Percentiles rank a stretch among this genome's conserved stretches.
phyloP scores from a whole-genome alignment of 345 rosid genomes.

The Limnanthes douglasii region DNA sequence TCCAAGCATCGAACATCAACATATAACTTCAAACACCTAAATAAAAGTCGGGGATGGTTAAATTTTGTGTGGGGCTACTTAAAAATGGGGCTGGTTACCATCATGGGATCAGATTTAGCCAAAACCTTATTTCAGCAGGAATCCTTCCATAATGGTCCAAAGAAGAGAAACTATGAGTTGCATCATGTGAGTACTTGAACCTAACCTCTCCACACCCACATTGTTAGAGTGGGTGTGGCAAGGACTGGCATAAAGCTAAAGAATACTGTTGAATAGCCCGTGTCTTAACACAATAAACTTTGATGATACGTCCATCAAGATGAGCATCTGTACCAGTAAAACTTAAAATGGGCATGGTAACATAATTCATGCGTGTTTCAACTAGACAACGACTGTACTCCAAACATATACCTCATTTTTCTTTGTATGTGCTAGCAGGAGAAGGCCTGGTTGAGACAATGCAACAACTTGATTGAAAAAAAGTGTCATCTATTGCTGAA shows the following conservation, averaged over 20 bases:
- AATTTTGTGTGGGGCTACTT: no score
- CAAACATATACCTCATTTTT: slow-evolving; percentile 68
- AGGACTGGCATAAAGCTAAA: slow-evolving; percentile 62
- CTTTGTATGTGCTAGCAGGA: slow-evolving; percentile 81
- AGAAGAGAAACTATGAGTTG: no score
- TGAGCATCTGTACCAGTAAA: slow-evolving; percentile 61
- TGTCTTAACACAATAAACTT: slow-evolving; percentile 87
- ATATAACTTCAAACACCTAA: no score
- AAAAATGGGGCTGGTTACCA: no score
- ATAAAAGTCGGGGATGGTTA: no score
- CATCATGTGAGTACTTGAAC: slow-evolving; percentile 26
- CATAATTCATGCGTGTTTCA: slow-evolving; percentile 62
- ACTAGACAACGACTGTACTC: slow-evolving; percentile 72
- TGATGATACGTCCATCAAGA: slow-evolving; percentile 41
- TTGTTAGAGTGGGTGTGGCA: slow-evolving; percentile 52
- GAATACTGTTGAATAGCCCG: slow-evolving; percentile 90
- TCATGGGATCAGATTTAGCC: no score
- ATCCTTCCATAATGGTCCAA: no score
- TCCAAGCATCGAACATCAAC: no score
- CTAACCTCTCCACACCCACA: slow-evolving; percentile 37
- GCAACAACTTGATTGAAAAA: slow-evolving; percentile 77
- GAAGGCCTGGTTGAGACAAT: slow-evolving; percentile 51
- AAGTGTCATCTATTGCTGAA: slow-evolving; percentile 54
- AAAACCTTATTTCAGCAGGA: no score
- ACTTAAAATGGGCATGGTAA: slow-evolving; percentile 90